phyloP scores from a whole-genome alignment of 2,329 filamentous ascomycete species.

The Boeremia exigua region DNA sequence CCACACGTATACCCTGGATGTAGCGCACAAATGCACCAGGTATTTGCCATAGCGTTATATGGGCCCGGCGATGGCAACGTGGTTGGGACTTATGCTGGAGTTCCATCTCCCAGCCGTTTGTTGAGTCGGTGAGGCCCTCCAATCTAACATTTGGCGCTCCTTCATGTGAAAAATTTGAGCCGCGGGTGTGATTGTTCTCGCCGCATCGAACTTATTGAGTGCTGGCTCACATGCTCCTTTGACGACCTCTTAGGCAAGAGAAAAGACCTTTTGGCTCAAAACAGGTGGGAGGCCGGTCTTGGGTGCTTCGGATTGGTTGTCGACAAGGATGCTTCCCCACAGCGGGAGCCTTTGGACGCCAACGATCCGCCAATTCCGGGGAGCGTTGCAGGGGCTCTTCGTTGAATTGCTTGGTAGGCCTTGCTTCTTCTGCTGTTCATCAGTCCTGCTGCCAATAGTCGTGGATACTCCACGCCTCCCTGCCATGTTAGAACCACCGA shows the following conservation, averaged over 20 bases:
- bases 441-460: constrained; percentile 19
- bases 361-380: constrained; percentile 7
- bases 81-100: no score
- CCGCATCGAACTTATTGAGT: constrained; percentile 21
- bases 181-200: constrained; percentile 17
- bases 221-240: constrained; percentile 25
- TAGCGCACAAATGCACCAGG: no score
- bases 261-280: constrained; percentile 21
- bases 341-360: constrained; percentile 14
- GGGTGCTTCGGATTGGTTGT: constrained; percentile 24
- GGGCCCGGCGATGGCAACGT: no score
- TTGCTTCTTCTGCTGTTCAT: constrained; percentile 12
- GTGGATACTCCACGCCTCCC: constrained; percentile 9
- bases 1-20: no score
- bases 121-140: constrained; percentile 6
- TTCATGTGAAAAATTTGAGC: constrained; percentile 31
- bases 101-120: neutral
- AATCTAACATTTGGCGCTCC: constrained; percentile 6
- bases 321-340: constrained; percentile 13
- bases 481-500: constrained; percentile 13
- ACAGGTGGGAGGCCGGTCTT: constrained; percentile 20
- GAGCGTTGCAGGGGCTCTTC: constrained; percentile 13
- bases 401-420: constrained; percentile 4
- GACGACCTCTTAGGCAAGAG: constrained; percentile 18
- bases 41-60: no score